Base-by-base conservation (phyloP, 306 rosid genomes). In the Vigna unguiculata region DNA sequence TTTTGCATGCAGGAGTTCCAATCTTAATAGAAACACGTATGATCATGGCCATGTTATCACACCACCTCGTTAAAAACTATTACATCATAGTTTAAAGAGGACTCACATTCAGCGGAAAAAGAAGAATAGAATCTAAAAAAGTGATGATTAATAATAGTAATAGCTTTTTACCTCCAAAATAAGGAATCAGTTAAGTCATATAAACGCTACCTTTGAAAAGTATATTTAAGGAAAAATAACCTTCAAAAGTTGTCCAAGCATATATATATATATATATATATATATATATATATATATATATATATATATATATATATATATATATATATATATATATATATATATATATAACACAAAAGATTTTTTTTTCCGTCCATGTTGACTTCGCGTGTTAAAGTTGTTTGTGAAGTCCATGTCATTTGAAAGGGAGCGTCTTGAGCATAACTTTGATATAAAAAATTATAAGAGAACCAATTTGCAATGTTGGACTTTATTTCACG, bases 401-500 rank as follows among this genome's bases (percentile, higher is more conserved):
- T 24, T 5, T 66, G 25, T 51, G 41, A 25, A 45, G 24, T 6
- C 4, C 8, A 30, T 46, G 28, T 60, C 25, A 21, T 51, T 30
- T 53, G 21, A 53, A 67, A 20, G 48, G n/a, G 72, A 76, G 40
- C 61, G 45, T 55, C 58, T 41, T 55, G 47, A 69, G 54, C 82
- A 16, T 70, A 14, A 11, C 22, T 69, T 58, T 69, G 30, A 10
- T 30, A 19, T 17, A 45, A 59, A 45, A 48, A 16, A 6, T 32
- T 7, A 25, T 46, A 61, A 51, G 47, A 34, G 69, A 70, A 16
- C 57, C 54, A 58, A 58, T 28, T 21, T 32, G 45, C 20, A 30
- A 28, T 8, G 13, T 66, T 43, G 20, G 59, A 46, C 49, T 45
- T n/a, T 60, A 40, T 34, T 20, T 45, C 11, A 25, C 21, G 45